Evolutionary conservation across 495 filamentous ascomycete species (phyloP), one percentile per base, ranked within the genome.

Genomic region (Aspergillus heteromorphus): DNA sequence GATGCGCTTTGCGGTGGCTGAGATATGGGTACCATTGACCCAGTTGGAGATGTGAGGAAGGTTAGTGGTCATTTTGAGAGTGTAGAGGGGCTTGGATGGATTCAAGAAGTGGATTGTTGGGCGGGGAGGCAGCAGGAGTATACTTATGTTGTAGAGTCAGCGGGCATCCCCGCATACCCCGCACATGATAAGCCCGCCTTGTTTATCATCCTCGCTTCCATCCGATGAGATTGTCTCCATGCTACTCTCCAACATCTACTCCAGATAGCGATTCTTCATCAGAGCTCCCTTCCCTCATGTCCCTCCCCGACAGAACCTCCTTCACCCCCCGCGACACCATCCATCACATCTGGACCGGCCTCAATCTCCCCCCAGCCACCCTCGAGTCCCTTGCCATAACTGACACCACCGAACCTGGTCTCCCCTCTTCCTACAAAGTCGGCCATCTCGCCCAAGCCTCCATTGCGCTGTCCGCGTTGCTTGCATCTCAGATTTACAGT

Each of bases 351-450:
- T 65, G 62, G 62, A 49, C 40, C 8, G 40, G n/a, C 9, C 54
- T 65, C 11, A 54, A 52, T 6, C 49, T 65, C 0, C 62, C 62
- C 2, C 14, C 23, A 13, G 45, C 48, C 42, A 31, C 59, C 1
- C 55, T 62, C 1, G 21, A 51, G 19, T 29, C 50, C 11, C 54
- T 65, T 6, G 25, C 48, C 4, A 48, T 58, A 31, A 51, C 30
- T 25, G 63, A 54, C 41, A 40, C 55, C 6, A 63, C 53, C 8
- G 11, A 17, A 3, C 53, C 59, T 0, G 62, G 56, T 14, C 51
- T 70, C 2, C 67, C 67, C 1, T 79, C 75, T 8, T 79, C 75
- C 8, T 77, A 71, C 61, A 73, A 73, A 40, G 63, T 75, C 27
- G 72, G 57, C n/a, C 66, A 73, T 27, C 61, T 68, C 17, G 75